Conservation (phyloP, 345 rosid species). For the Trapa bicornis region DNA sequence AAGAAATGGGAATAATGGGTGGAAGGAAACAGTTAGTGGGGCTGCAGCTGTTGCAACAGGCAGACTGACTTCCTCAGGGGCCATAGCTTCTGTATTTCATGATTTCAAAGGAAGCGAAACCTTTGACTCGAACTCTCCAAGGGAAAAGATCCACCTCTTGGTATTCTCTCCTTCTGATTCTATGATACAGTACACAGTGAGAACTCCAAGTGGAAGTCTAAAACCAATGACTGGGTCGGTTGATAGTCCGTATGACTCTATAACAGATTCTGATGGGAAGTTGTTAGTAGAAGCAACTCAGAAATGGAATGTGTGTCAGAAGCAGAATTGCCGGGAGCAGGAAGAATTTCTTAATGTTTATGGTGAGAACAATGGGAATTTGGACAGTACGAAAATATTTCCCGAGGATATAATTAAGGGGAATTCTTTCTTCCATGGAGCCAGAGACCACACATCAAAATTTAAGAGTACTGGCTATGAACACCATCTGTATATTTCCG, state of each 20-base stretch:
- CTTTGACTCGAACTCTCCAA: slow-evolving; percentile 20
- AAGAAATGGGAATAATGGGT: slow-evolving; percentile 62
- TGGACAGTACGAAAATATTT: slow-evolving; percentile 55
- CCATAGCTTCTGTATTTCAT: slow-evolving; percentile 67
- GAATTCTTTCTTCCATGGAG: slow-evolving; percentile 21
- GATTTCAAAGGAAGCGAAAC: slow-evolving; percentile 34
- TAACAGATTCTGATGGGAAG: slow-evolving; percentile 50
- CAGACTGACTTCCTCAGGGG: slow-evolving; percentile 49
- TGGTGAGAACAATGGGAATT: slow-evolving; percentile 52
- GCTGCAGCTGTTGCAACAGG: slow-evolving; percentile 91
- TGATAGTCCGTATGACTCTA: slow-evolving; percentile 31
- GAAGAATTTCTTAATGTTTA: slow-evolving; percentile 73
- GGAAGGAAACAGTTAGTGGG: slow-evolving; percentile 66
- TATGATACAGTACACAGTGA: slow-evolving; percentile 67
- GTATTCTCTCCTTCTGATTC: slow-evolving; percentile 76
- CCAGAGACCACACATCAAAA: slow-evolving; percentile 18
- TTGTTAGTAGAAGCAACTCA: slow-evolving; percentile 55
- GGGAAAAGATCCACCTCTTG: slow-evolving; percentile 47
- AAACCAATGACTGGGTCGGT: slow-evolving; percentile 19
- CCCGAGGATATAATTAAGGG: slow-evolving; percentile 46
- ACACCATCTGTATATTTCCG: slow-evolving; percentile 58
- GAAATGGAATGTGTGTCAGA: slow-evolving; percentile 80
- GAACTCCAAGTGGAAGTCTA: slow-evolving; percentile 27
- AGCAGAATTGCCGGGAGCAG: slow-evolving; percentile 54
- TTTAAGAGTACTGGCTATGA: slow-evolving; percentile 36